A percentile compares a stretch with the other conserved stretches of the same genome.
These are phyloP conservation scores for Arthrobotrys iridis DNA, from an alignment of 2,329 filamentous ascomycete genomes.

Conservation along the genomic window DNA sequence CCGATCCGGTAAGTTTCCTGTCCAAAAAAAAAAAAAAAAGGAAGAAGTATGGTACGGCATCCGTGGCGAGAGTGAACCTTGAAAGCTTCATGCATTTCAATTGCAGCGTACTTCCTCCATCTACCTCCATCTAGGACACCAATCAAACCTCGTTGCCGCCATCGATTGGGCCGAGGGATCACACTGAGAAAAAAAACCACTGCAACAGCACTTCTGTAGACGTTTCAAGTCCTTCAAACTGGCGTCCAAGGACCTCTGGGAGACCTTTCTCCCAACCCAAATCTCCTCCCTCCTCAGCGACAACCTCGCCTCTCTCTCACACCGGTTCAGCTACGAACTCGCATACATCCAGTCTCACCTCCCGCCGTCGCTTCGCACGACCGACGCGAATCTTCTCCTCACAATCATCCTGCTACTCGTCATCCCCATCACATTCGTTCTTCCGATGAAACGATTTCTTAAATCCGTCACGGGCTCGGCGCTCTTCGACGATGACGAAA, in stretches of 20 bases:
- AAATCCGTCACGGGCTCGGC: constrained; percentile 25
- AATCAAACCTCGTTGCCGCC: background rate
- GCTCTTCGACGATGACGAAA: constrained; percentile 33
- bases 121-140: background rate
- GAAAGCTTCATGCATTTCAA: background rate
- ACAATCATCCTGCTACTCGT: constrained; percentile 22
- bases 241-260: constrained; percentile 48
- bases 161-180: constrained; percentile 1
- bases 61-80: constrained; percentile 7
- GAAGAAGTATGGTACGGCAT: background rate
- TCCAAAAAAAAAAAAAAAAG: too few relatives aligned
- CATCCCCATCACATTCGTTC: constrained; percentile 16
- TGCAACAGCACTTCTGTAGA: background rate
- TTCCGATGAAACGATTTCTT: constrained; percentile 46
- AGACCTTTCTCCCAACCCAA: constrained; percentile 43
- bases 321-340: constrained; percentile 26
- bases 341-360: constrained; percentile 41
- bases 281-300: constrained; percentile 41
- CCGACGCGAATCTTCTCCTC: constrained; percentile 17
- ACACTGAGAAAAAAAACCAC: background rate
- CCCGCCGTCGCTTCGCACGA: constrained; percentile 26
- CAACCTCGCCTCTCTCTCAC: constrained; percentile 30
- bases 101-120: background rate
- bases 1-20: background rate
- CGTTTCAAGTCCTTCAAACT: constrained; percentile 19